Evolutionary conservation across 169 alveolate genomes (phyloP).

Genomic region (Sarcocystis neurona): DNA sequence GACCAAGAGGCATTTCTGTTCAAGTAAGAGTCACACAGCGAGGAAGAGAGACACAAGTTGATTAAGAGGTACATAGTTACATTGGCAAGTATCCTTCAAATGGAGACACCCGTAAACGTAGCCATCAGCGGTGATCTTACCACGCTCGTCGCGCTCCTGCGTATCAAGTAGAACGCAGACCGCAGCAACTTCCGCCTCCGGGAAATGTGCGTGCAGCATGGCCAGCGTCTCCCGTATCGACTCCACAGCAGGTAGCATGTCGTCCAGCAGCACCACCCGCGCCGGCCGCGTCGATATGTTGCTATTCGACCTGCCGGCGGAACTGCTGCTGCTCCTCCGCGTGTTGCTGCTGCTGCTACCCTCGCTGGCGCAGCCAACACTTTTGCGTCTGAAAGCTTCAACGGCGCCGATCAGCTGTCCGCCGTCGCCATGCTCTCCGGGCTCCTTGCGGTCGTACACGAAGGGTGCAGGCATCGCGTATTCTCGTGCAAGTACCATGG

Average conservation of each 20-base stretch:
- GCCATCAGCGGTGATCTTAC: too few relatives aligned
- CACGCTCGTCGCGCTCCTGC: constrained; percentile 58
- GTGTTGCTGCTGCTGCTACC: not conserved
- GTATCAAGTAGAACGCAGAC: constrained; percentile 33
- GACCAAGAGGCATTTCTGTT: too few relatives aligned
- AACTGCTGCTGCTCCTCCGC: not conserved
- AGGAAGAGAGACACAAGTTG: too few relatives aligned
- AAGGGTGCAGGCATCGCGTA: constrained; percentile 35
- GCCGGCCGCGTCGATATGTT: not conserved
- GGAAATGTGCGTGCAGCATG: not conserved
- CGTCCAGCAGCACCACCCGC: constrained; percentile 62
- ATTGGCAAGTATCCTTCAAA: too few relatives aligned
- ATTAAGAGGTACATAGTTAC: too few relatives aligned
- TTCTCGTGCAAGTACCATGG: constrained; percentile 32
- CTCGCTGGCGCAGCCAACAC: not conserved
- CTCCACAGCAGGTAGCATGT: constrained; percentile 64
- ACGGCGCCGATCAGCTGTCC: constrained; percentile 61
- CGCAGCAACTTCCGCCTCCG: constrained; percentile 26
- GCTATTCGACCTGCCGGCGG: not conserved
- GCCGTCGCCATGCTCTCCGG: constrained; percentile 65
- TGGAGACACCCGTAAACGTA: too few relatives aligned
- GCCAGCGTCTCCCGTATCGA: constrained; percentile 40
- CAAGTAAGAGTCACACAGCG: too few relatives aligned
- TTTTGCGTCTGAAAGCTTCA: not conserved
- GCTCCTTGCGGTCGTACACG: constrained; percentile 63